These are phyloP conservation scores for Talaromyces sp. DNA, from an alignment of 2,329 filamentous ascomycete species.

Conservation along the genomic window DNA sequence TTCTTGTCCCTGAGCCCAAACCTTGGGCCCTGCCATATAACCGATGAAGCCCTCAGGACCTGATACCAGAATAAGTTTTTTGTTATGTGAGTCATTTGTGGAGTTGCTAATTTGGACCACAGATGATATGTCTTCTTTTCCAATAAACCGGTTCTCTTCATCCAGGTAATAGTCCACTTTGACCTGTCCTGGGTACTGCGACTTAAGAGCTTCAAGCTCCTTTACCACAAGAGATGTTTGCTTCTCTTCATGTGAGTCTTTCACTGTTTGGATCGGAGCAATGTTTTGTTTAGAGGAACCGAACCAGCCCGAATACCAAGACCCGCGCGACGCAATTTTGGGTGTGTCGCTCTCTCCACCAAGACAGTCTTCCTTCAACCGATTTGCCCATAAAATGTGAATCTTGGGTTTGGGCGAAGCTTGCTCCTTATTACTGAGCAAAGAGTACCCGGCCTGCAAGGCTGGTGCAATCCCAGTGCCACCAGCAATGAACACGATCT, in stretches of 20 bases:
- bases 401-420: constrained; percentile 51
- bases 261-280: background rate
- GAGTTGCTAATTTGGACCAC: constrained; percentile 28
- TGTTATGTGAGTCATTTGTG: constrained; percentile 31
- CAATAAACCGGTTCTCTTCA: constrained; percentile 71
- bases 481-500: constrained; percentile 82
- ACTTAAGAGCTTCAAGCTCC: constrained; percentile 66
- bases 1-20: constrained; percentile 72
- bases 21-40: constrained; percentile 77
- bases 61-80: constrained; percentile 73
- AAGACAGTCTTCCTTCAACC: constrained; percentile 65
- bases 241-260: constrained; percentile 2
- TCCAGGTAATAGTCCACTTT: constrained; percentile 78
- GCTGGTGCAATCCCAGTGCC: constrained; percentile 92
- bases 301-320: constrained; percentile 37
- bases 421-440: constrained; percentile 46
- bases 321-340: constrained; percentile 14
- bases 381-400: constrained; percentile 81
- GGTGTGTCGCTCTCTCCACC: constrained; percentile 59
- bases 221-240: constrained; percentile 52
- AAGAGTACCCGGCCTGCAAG: constrained; percentile 72
- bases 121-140: constrained; percentile 52
- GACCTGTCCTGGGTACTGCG: constrained; percentile 58
- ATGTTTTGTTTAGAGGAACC: constrained; percentile 16
- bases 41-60: constrained; percentile 89